Base-by-base conservation (phyloP, 2,329 filamentous ascomycete species). In the Cephalotrichum gorgonifer region DNA sequence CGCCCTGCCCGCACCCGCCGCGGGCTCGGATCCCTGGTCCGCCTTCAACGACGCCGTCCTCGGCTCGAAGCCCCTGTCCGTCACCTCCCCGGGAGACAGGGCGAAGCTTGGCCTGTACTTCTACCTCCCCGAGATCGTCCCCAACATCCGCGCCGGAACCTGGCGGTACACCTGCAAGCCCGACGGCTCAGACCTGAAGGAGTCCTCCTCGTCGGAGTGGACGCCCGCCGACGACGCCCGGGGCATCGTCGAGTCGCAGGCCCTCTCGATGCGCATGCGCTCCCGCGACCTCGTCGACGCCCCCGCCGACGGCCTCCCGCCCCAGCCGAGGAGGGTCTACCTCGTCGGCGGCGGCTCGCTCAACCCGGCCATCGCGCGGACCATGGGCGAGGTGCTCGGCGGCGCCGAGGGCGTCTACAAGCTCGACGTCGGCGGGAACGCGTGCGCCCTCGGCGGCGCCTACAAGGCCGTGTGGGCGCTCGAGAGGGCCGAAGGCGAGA, bases 381-480 rank as follows among this genome's bases (percentile, higher is more conserved):
- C 94, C 44, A 78, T 90, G 4, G 91, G 89, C 25, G 83, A 95
- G 59, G 88, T 97, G 3, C 78, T 98, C 2, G 93, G 93, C 47
- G 88, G 88, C 30, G 78, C 76, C 2, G 93, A 97, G 54, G 93
- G 93, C 23, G 87, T 97, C 25, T 98, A 88, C 69, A 86, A 85
- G 66, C 79, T 98, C 14, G 90, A 97, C 61, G 88, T 97, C 5
- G 91, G 93, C 25, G 89, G 90, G 25, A 96, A 95, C 68, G 91
- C 93, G 3, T 98, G 93, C 67, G 93, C 91, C 11, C 69, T 97
- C 14, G 93, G 93, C 14, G 88, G 88, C 6, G 91, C 91, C 25
- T 96, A 97, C 69, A 97, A 97, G 70, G 91, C 93, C 14, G 83
- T 95, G 0, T 98, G 93, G 93, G 89, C 86, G 1, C 73, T 88